Percentiles rank a stretch among this genome's conserved stretches.
Conservation (phyloP, 75 land plant genomes). For the Selaginella moellendorffii region DNA sequence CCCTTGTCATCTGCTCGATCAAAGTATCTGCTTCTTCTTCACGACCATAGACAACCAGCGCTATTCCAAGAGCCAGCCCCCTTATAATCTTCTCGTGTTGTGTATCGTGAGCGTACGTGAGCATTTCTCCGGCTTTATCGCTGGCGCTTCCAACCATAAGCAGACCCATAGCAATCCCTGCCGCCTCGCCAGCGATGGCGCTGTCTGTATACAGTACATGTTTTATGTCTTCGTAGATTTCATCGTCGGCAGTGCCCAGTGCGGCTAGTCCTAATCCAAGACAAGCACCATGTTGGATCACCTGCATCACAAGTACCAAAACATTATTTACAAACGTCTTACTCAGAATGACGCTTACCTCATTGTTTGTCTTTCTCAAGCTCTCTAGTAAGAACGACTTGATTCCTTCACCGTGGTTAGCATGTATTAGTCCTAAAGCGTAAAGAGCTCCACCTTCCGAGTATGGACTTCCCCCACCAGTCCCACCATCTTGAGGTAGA, state of each 20-base stretch:
- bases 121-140: slow-evolving; percentile 94
- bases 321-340: background rate
- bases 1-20: slow-evolving; percentile 96
- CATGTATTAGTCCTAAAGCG: slow-evolving; percentile 96
- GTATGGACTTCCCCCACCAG: slow-evolving; percentile 90
- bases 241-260: slow-evolving; percentile 92
- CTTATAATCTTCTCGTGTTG: slow-evolving; percentile 96
- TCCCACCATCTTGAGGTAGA: slow-evolving; percentile 81
- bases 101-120: slow-evolving; percentile 95
- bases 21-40: slow-evolving; percentile 95
- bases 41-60: slow-evolving; percentile 89
- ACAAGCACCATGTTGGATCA: slow-evolving; percentile 98
- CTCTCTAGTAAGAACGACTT: slow-evolving; percentile 92
- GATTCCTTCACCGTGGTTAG: slow-evolving; percentile 95
- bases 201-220: slow-evolving; percentile 75
- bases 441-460: slow-evolving; percentile 98
- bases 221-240: slow-evolving; percentile 84
- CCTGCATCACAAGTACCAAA: slow-evolving; percentile 26
- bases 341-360: slow-evolving; percentile 26
- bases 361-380: slow-evolving; percentile 65
- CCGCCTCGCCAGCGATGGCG: slow-evolving; percentile 98
- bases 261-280: slow-evolving; percentile 94
- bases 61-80: slow-evolving; percentile 89
- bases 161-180: slow-evolving; percentile 86
- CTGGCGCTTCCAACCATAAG: slow-evolving; percentile 94